A percentile compares a stretch with the other conserved stretches of the same genome.
Evolutionary conservation across 2,329 filamentous ascomycete species (phyloP).

Genomic region (Trichophyton verrucosum): DNA sequence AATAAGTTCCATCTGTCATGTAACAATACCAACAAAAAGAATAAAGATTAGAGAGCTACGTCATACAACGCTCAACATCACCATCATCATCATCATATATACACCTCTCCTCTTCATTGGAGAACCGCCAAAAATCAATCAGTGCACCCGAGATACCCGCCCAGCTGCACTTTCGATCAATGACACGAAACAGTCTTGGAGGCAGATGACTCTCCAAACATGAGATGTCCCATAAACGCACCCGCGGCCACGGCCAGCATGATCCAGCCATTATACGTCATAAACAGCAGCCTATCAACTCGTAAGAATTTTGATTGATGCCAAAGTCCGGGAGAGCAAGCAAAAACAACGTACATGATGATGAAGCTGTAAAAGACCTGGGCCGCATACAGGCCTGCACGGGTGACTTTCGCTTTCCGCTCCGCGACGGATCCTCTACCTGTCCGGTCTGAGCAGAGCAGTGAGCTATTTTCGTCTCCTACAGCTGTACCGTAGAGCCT

Average conservation of each 20-base stretch:
- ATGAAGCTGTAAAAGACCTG: slow-evolving; percentile 99
- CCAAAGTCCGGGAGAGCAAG: not conserved
- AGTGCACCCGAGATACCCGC: not conserved
- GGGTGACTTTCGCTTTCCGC: slow-evolving; percentile 61
- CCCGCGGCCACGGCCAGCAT: slow-evolving; percentile 86
- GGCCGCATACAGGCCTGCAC: slow-evolving; percentile 72
- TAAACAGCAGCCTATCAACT: slow-evolving; percentile 74
- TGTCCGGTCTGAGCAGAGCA: slow-evolving; percentile 60
- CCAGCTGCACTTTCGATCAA: slow-evolving; percentile 29
- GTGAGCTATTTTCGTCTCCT: slow-evolving; percentile 49
- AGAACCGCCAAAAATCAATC: not conserved
- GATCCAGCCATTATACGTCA: slow-evolving; percentile 99
- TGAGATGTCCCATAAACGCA: slow-evolving; percentile 74
- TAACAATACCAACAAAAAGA: not conserved
- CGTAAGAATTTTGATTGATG: not conserved
- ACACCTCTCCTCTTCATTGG: not conserved
- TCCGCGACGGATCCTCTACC: slow-evolving; percentile 45
- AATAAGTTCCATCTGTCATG: slow-evolving; percentile 7
- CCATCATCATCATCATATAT: not conserved
- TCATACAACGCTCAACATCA: not conserved
- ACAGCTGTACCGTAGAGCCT: not conserved
- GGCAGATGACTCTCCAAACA: slow-evolving; percentile 61
- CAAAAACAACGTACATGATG: slow-evolving; percentile 70
- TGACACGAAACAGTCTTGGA: slow-evolving; percentile 88
- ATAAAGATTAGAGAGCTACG: not conserved